Percentiles rank a stretch among this genome's conserved stretches.
These are phyloP conservation scores for Phytophthora crassamura DNA, from an alignment of 352 stramenopile genomes.

Conservation along the genomic window DNA sequence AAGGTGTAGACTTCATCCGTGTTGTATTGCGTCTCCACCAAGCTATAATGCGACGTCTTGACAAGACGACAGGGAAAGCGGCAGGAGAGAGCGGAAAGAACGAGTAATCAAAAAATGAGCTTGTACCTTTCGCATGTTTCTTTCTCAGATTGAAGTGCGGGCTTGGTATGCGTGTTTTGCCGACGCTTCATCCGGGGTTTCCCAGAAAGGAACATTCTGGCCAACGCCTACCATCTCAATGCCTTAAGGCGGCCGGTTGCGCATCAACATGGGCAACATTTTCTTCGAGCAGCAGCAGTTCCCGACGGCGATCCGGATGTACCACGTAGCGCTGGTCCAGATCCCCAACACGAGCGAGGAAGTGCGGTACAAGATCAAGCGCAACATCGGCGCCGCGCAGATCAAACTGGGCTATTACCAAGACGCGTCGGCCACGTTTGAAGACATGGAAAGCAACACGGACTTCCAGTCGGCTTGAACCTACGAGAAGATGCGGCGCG, in stretches of 20 bases:
- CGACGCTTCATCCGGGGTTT: too few relatives aligned
- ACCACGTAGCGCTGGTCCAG: slow-evolving; percentile 97
- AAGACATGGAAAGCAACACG: slow-evolving; percentile 92
- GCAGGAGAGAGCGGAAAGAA: too few relatives aligned
- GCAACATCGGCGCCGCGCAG: slow-evolving; percentile 96
- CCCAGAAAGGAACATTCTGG: too few relatives aligned
- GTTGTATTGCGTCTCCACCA: slow-evolving; percentile 3
- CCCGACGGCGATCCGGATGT: slow-evolving; percentile 96
- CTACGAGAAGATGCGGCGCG: slow-evolving; percentile 94
- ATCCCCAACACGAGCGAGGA: slow-evolving; percentile 95
- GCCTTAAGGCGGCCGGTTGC: slow-evolving; percentile 88
- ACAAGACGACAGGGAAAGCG: too few relatives aligned
- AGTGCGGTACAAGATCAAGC: slow-evolving; percentile 95
- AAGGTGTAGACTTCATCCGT: slow-evolving; percentile 17
- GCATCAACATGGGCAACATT: slow-evolving; percentile 98
- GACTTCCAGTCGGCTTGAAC: too few relatives aligned
- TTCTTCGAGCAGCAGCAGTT: slow-evolving; percentile 97
- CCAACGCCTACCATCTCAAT: too few relatives aligned
- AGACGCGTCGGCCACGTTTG: slow-evolving; percentile 94
- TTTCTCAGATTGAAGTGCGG: slow-evolving; percentile 5
- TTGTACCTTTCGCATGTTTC: too few relatives aligned
- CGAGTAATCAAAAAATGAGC: too few relatives aligned
- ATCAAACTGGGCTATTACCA: slow-evolving; percentile 94
- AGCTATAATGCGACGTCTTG: background rate
- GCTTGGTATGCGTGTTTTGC: too few relatives aligned